Evolutionary conservation across 352 stramenopile species (phyloP), one percentile per base, ranked within the genome.

Genomic region (Globisporangium ultimum): DNA sequence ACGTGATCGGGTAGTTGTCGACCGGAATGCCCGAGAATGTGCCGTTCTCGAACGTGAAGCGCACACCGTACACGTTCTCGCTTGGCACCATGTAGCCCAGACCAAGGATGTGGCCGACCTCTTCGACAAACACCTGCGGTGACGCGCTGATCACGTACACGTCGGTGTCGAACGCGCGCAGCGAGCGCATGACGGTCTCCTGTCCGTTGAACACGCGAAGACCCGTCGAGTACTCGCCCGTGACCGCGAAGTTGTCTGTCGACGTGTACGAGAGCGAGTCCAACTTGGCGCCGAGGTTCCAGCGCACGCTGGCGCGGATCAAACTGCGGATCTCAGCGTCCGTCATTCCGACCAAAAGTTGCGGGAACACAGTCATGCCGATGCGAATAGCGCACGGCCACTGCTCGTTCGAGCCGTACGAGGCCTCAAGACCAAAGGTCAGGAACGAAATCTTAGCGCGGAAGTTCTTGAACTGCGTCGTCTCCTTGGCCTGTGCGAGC

Each of bases 91-190:
- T 60, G 68, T 77, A 80, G 43, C 72, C 78, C 20, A 89, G 53
- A 50, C 79, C 76, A 10, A 73, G 57, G 18, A 87, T 58, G 14
- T 54, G 60, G 11, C 58, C 71, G 0, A 76, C 75, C 43, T 82
- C 75, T 42, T 80, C 73, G 17, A 78, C 78, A 48, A 72, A 86
- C 4, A 80, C 64, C 56, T 84, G 55, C n/a, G 78, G 78, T 17
- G 78, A 85, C 43, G 78, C 78, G 41, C 74, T 85, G 69, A 88
- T 85, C 48, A 88, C 66, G 64, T 79, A 85, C 17, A 88, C 74
- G 34, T 82, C 73, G 11, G 71, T 61, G 45, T 60, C 67, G 32
- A 67, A 55, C 5, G 67, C 71, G 42, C 73, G 68, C 32, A 85
- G 63, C n/a, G 66, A 72, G 20, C 75, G 75, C 74, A 88, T 85